phyloP scores from a whole-genome alignment of 306 rosid species.

The Rosa chinensis region DNA sequence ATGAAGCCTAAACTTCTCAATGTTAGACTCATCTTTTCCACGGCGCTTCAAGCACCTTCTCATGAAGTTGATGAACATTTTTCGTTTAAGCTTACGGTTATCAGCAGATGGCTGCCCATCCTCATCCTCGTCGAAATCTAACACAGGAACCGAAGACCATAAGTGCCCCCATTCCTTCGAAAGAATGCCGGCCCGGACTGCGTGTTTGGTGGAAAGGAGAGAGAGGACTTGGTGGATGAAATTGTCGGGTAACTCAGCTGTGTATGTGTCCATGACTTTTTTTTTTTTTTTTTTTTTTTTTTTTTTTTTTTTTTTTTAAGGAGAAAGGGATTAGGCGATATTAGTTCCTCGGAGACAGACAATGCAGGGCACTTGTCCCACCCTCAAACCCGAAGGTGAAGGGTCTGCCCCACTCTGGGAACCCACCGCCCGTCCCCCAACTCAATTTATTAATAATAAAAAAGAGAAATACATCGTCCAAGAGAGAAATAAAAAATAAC shows the following conservation, averaged over 20 bases:
- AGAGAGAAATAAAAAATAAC: too few species aligned
- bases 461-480: too few species aligned
- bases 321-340: too few species aligned
- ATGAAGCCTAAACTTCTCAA: not conserved
- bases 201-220: constrained; percentile 2
- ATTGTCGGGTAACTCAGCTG: not conserved
- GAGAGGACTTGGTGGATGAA: constrained; percentile 5
- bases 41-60: not conserved
- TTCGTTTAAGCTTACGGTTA: not conserved
- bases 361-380: too few species aligned
- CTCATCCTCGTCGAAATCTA: constrained; percentile 5
- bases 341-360: too few species aligned
- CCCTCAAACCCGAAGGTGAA: too few species aligned
- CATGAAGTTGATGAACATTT: not conserved
- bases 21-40: not conserved
- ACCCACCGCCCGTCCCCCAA: too few species aligned
- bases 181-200: not conserved
- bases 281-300: too few species aligned
- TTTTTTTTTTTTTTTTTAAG: too few species aligned
- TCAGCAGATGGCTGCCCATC: not conserved
- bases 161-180: not conserved
- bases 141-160: constrained; percentile 7
- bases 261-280: not conserved
- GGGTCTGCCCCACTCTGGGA: too few species aligned
- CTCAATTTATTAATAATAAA: too few species aligned